Percentiles rank a stretch among this genome's conserved stretches.
These are phyloP conservation scores for Podila epicladia DNA, from an alignment of 192 early-diverging fungal species.

Conservation along the genomic window DNA sequence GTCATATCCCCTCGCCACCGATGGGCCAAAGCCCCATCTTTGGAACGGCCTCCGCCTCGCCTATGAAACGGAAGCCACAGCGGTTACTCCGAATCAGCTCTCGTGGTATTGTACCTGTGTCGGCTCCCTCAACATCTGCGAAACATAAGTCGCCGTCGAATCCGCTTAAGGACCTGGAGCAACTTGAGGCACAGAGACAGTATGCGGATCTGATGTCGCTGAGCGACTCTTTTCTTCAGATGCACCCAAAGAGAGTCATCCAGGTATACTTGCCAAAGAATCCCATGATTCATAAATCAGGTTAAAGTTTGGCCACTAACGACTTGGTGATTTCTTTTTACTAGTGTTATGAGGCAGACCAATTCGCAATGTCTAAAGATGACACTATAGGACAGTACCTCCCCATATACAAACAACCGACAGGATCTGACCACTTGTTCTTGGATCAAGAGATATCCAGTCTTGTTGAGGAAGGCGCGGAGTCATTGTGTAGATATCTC, in stretches of 20 bases:
- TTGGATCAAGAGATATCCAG: slow-evolving; percentile 39
- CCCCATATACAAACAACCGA: slow-evolving; percentile 21
- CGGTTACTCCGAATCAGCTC: slow-evolving; percentile 38
- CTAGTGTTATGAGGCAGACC: slow-evolving; percentile 36
- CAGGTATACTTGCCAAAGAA: slow-evolving; percentile 16
- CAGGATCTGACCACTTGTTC: slow-evolving; percentile 33
- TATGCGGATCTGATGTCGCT: slow-evolving; percentile 45
- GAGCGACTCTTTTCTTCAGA: slow-evolving; percentile 30
- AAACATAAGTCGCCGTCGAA: neutral
- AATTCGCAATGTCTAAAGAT: slow-evolving; percentile 29
- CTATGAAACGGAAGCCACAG: slow-evolving; percentile 26
- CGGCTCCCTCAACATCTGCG: slow-evolving; percentile 5
- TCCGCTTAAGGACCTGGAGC: slow-evolving; percentile 21
- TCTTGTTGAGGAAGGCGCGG: slow-evolving; percentile 23
- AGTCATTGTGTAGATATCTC: slow-evolving; percentile 13
- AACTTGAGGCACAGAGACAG: slow-evolving; percentile 22
- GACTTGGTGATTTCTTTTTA: neutral
- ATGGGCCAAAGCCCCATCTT: no score
- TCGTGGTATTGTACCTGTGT: slow-evolving; percentile 27
- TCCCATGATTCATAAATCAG: neutral
- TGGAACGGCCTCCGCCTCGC: neutral
- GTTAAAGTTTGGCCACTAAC: neutral
- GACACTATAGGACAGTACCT: slow-evolving; percentile 36
- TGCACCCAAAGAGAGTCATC: slow-evolving; percentile 15
- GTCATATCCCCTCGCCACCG: neutral